These are phyloP conservation scores for Cladosporium phlei DNA, from an alignment of 2,329 filamentous ascomycete genomes.

Conservation along the genomic window DNA sequence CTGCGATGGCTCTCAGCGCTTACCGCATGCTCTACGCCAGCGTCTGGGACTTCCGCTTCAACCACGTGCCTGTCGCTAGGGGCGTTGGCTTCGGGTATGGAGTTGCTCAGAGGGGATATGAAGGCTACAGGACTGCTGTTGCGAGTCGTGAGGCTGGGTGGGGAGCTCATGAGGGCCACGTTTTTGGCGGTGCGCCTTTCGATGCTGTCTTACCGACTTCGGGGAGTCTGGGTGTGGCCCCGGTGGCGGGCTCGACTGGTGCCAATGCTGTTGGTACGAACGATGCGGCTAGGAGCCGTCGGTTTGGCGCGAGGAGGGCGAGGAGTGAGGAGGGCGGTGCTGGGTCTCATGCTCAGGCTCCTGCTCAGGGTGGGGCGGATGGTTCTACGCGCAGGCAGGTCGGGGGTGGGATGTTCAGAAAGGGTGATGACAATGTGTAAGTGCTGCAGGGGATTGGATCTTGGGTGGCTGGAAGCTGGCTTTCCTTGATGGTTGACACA, in stretches of 20 bases:
- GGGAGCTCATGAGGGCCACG: constrained; percentile 43
- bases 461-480: too few species aligned
- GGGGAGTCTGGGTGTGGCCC: constrained; percentile 7
- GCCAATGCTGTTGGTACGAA: background rate
- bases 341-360: too few species aligned
- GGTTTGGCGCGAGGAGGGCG: background rate
- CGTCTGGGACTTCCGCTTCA: constrained; percentile 65
- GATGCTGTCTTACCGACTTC: constrained; percentile 30
- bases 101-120: constrained; percentile 33
- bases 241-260: background rate
- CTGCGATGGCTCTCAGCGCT: constrained; percentile 58
- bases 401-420: background rate
- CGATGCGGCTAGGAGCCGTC: background rate
- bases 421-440: constrained; percentile 8
- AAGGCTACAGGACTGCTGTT: constrained; percentile 49
- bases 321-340: constrained; percentile 1
- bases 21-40: constrained; percentile 65
- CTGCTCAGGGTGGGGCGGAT: background rate
- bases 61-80: constrained; percentile 62
- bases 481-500: too few species aligned
- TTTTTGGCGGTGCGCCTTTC: constrained; percentile 39
- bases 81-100: constrained; percentile 51
- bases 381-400: constrained; percentile 8
- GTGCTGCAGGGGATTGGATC: too few species aligned
- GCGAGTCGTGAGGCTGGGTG: constrained; percentile 59